Evolutionary conservation across 2,329 filamentous ascomycete species (phyloP), one percentile per base, ranked within the genome.

Genomic region (Aspergillus thermomutatus): DNA sequence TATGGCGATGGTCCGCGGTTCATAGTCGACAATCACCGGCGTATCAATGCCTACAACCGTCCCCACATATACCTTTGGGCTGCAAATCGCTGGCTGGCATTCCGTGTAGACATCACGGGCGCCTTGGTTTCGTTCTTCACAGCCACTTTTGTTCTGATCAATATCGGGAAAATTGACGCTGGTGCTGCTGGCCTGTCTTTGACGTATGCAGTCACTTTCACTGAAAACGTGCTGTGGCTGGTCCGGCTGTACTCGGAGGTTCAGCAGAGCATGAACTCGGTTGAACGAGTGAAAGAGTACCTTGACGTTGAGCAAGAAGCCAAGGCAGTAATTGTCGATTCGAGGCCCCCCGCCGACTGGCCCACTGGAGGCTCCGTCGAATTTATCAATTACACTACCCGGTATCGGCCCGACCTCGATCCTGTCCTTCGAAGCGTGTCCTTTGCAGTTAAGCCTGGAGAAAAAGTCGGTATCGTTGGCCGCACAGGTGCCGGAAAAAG

Each of bases 181-280:
- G 94, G 94, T 61, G 90, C 92, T 50, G 94, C 93, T 31, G 94
- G 94, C 79, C 84, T 99, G 60, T 96, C 94, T 4, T 80, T 99
- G 67, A 96, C 91, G 51, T 99, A 99, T 69, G 94, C 94, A 17
- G 91, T 99, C 64, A 93, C 91, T 1, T 99, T 99, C 69, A 96
- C 92, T 0, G 94, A 99, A 73, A 97, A 96, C 64, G 89, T 99
- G 6, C 79, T 99, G 19, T 99, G 94, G 94, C 87, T 97, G 54
- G 92, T 99, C 28, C 88, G 94, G 49, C 82, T 97, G 14, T 99
- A 99, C 72, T 89, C 92, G 0, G 86, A 90, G 70, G 97, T 97
- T 68, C 94, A 99, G 77, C 94, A 99, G 75, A 97, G 97, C 76
- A 97, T 99, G 94, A 99, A 99, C 76, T 93, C 93, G 2, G 92